Evolutionary conservation across 495 filamentous ascomycete species (phyloP).

Genomic region (Chaetomium fimeti): DNA sequence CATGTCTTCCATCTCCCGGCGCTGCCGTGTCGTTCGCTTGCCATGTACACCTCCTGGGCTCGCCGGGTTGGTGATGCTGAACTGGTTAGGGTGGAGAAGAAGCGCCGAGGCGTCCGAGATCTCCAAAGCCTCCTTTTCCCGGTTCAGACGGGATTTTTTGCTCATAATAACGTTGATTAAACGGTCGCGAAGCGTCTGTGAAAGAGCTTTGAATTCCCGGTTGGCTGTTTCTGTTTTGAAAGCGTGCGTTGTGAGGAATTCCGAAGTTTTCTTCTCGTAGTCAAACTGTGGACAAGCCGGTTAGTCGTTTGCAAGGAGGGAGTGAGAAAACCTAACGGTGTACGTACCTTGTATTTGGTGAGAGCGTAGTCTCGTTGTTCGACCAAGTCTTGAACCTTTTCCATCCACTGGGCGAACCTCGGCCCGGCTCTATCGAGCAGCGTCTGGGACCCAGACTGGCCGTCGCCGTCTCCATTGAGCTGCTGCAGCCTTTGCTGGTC

Average conservation of each 20-base stretch:
- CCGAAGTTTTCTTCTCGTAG: slow-evolving; percentile 53
- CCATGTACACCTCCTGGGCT: slow-evolving; percentile 78
- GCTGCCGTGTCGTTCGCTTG: slow-evolving; percentile 78
- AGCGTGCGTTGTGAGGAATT: slow-evolving; percentile 52
- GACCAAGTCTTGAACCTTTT: slow-evolving; percentile 78
- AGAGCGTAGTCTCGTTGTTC: slow-evolving; percentile 80
- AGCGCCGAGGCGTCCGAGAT: slow-evolving; percentile 85
- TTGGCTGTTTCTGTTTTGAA: slow-evolving; percentile 72
- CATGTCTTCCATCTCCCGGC: slow-evolving; percentile 76
- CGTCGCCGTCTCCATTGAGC: slow-evolving; percentile 54
- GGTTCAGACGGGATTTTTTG: slow-evolving; percentile 72
- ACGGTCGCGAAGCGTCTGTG: slow-evolving; percentile 76
- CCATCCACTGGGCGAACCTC: slow-evolving; percentile 75
- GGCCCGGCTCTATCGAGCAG: slow-evolving; percentile 70
- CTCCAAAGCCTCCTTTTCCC: slow-evolving; percentile 85
- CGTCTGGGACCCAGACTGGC: slow-evolving; percentile 39
- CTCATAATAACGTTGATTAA: slow-evolving; percentile 72
- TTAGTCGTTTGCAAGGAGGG: slow-evolving; percentile 21
- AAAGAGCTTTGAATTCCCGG: slow-evolving; percentile 76
- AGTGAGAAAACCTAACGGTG: not conserved
- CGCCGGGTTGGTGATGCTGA: slow-evolving; percentile 73
- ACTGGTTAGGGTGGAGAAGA: slow-evolving; percentile 89
- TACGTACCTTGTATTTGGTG: slow-evolving; percentile 68
- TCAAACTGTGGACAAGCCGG: slow-evolving; percentile 43
- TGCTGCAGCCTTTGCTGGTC: slow-evolving; percentile 63